Evolutionary conservation across 306 rosid species (phyloP), one percentile per base, ranked within the genome.

Genomic region (Dryas alaskensis): DNA sequence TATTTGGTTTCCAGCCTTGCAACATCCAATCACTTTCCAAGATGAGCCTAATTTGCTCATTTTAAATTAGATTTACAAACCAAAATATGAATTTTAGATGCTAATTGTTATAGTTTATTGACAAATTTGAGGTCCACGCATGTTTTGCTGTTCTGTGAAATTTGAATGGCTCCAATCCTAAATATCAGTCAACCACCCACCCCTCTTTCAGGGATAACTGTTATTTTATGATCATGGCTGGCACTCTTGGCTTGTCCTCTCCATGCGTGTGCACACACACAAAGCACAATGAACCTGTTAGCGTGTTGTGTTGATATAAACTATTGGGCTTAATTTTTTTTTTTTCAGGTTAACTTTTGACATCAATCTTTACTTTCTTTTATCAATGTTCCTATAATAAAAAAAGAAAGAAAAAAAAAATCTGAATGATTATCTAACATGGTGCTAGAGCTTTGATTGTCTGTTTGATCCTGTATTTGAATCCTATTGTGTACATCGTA

Each of bases 1-100:
- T 55, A 12, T 51, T 37, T 27, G 57, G 60, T 79, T 60, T 79
- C 16, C 22, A 8, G 17, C 17, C 5, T 66, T 25, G 72, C 79
- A 12, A 8, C 46, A 9, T 43, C 45, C 45, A 47, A 43, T 42
- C n/a, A 27, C 25, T 45, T 58, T 65, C 8, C 5, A 8, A 19
- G 17, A 14, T 43, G 25, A 10, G 12, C 61, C 45, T 25, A 44
- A 25, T 10, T 45, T 66, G 4, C 31, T 10, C 7, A 3, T 40
- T 62, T 42, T 39, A 31, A 31, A 14, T 42, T 10, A 40, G 45
- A 62, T 40, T 39, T 62, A 62, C 67, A 62, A 62, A 40, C 49
- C 1, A 62, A 25, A 27, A 10, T 60, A 27, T 0, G 65, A 31
- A 42, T 16, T 4, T 42, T n/a, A 3, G 44, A 37, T 60, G 3